Evolutionary conservation across 495 filamentous ascomycete species (phyloP), one percentile per base, ranked within the genome.

Genomic region (Hypoxylon intermedium): DNA sequence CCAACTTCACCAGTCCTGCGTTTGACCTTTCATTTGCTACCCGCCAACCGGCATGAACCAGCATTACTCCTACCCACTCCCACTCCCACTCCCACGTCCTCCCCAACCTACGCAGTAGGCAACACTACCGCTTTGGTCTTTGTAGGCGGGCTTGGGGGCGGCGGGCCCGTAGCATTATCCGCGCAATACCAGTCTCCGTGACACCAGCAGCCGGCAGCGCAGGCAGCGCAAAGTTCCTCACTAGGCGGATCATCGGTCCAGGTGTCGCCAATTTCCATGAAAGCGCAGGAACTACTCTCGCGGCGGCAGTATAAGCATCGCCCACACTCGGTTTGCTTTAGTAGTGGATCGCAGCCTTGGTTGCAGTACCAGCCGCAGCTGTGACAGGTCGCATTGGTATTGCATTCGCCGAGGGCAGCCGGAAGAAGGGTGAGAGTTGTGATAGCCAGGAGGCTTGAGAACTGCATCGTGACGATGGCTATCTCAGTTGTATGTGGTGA

Each of bases 251-350:
- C 38, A 1, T 45, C 13, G 5, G 44, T 43, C 65, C 60, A 56
- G 0, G 42, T 38, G 12, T 58, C 43, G 18, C 54, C 11, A 30
- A 68, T 42, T 19, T 40, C 9, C 2, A 60, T 24, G 34, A 60
- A 68, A 4, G 37, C 42, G 48, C 65, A 68, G n/a, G 55, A 40
- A 12, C 51, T 57, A 40, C 55, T 64, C 52, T 68, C 65, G 7
- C 65, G 65, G 12, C 65, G 65, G 46, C 65, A 68, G 56, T 65
- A 68, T 15, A 68, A 56, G 7, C 65, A 65, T 13, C 51, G 52
- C 26, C 19, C 26, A 33, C 65, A 68, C 11, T 64, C 46, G 36
- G 21, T 20, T 12, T 19, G 15, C 21, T 36, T 20, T 1, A 67
- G 60, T 1, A 49, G 42, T 5, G 54, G 34, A 21, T 24, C 30